These are phyloP conservation scores for Agaricus subrufescens DNA, from an alignment of 768 basidiomycete genomes.

Conservation along the genomic window DNA sequence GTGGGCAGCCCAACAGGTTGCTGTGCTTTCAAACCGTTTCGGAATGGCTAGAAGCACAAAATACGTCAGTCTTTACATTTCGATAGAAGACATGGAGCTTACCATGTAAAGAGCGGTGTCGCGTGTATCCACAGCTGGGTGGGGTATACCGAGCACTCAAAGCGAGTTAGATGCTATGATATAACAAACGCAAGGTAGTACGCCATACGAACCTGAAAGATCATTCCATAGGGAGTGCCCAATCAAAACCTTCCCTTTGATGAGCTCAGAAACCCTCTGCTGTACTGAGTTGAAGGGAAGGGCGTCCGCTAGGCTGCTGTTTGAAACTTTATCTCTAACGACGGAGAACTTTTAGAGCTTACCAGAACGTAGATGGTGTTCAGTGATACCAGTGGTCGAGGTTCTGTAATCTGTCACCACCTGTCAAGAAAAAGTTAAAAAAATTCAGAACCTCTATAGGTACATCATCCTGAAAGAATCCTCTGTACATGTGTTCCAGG, in stretches of 20 bases:
- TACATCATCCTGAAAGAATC: neutral
- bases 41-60: slow-evolving; percentile 49
- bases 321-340: slow-evolving; percentile 1
- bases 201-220: slow-evolving; percentile 54
- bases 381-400: slow-evolving; percentile 50
- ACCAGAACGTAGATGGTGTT: slow-evolving; percentile 36
- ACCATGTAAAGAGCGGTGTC: slow-evolving; percentile 76
- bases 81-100: slow-evolving; percentile 10
- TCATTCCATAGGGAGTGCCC: slow-evolving; percentile 82
- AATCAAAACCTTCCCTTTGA: slow-evolving; percentile 68
- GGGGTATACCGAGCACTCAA: slow-evolving; percentile 74
- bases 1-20: slow-evolving; percentile 74
- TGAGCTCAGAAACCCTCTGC: slow-evolving; percentile 54
- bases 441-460: neutral
- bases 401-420: slow-evolving; percentile 73
- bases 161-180: neutral
- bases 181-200: slow-evolving; percentile 6
- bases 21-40: slow-evolving; percentile 63
- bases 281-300: slow-evolving; percentile 61
- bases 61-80: slow-evolving; percentile 4
- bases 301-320: slow-evolving; percentile 38
- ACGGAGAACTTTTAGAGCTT: slow-evolving; percentile 11
- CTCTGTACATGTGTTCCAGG: slow-evolving; percentile 48
- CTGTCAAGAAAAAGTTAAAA: neutral
- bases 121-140: slow-evolving; percentile 71